Evolutionary conservation across 2,329 filamentous ascomycete species (phyloP), one percentile per base, ranked within the genome.

Genomic region (Aquanectria penicillioides): DNA sequence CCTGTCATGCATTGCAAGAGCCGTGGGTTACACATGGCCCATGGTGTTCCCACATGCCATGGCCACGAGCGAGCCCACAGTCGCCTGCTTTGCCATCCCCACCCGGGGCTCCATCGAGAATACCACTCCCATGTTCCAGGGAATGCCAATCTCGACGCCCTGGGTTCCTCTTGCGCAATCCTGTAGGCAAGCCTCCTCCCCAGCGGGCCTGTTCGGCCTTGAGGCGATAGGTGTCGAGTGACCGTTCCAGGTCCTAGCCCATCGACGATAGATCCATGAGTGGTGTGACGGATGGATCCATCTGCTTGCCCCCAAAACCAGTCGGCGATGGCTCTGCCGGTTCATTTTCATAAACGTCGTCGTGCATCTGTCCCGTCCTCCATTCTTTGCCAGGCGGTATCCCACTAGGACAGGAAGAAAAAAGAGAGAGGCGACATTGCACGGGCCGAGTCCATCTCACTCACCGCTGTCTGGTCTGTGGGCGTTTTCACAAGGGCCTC

Each of bases 51-150:
- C 51, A 38, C 41, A 38, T 31, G 17, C 34, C 40, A 44, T 15
- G 15, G 5, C 40, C 40, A 44, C 29, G 40, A 28, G 25, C 40
- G n/a, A 25, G 23, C 9, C 23, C 40, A 28, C 40, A 28, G 23
- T 26, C 62, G 15, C 33, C 15, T 37, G 8, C 33, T 11, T n/a
- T n/a, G n/a, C n/a, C n/a, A n/a, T n/a, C 33, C 33, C 33, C n/a
- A n/a, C 23, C 40, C 41, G 25, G 56, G 47, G 33, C 18, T 12
- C 51, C 34, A 15, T 55, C 51, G 17, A 31, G 15, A 20, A 25
- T 34, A 20, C 20, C 43, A 36, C 28, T 56, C 54, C 54, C 54
- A 17, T 48, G 37, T 57, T 57, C 54, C 54, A 57, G 54, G 54
- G 59, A 60, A 46, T 46, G 26, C 33, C 34, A 17, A 18, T 43